Base-by-base conservation (phyloP, 805 yeast genomes). In the Pichia rugopelliculosa region DNA sequence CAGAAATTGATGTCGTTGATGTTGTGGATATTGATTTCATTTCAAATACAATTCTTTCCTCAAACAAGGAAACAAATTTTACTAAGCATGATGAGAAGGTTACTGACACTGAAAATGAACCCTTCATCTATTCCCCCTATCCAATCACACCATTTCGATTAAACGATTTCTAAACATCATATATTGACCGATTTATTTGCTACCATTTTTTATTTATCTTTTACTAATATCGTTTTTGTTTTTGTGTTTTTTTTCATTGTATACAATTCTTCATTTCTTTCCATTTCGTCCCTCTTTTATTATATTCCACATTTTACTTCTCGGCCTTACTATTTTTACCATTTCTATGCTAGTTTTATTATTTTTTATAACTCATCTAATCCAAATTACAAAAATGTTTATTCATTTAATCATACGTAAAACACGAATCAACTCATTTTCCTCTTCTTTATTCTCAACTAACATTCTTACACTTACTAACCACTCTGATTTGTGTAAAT, bases 401-500 rank as follows among this genome's bases (percentile, higher is more conserved):
- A 15, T 2, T 11, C 27, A 41, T 20, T 34, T 26, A 8, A 49
- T 21, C 37, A 49, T 39, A 26, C 46, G 46, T 23, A 45, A 15
- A 13, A 60, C 36, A 34, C 53, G 56, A 22, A 60, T 33, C 12
- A 62, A 46, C 30, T 58, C 63, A 17, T 64, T 66, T 40, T 63
- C 49, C 2, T 50, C 53, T 4, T 42, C 34, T 30, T 50, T 33
- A 20, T 54, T 53, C 26, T 58, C 57, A 30, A 46, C 46, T 27
- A 47, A 23, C 23, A 62, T 44, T 36, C 56, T 46, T 1, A 56
- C 55, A 42, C 62, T 61, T n/a, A 65, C 55, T 51, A 64, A 49
- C 71, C 71, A 67, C 36, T 59, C 64, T 21, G 53, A 46, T 44
- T 56, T 52, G 26, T 50, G 48, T 5, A 60, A 48, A 11, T 60